Base-by-base conservation (phyloP, 441 rosid species). In the Erodium moschatum region DNA sequence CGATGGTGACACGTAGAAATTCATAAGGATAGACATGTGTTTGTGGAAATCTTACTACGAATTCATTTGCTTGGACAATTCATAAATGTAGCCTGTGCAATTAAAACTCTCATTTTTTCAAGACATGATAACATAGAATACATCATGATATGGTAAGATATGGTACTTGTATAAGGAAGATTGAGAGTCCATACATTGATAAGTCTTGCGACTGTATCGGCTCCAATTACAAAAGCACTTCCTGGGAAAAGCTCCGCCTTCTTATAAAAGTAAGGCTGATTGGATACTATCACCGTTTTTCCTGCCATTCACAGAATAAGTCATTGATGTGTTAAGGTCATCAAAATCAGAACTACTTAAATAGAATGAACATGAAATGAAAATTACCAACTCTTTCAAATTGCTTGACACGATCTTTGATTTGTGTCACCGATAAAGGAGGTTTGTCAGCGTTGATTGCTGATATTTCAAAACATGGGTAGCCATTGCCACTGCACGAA, bases 381-480 rank as follows among this genome's bases (percentile, higher is more conserved):
- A 5, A 67, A 16, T 46, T 54, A 93, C 98, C 97, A 69, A 67
- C 77, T 72, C 72, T 82, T 84, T 81, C 82, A 44, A 93, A 91
- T 74, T 89, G 96, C 83, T 76, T 77, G 73, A 89, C 88, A 70
- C 96, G 92, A 31, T 84, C 84, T 75, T 87, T 89, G 70, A 91
- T 85, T 82, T 88, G 79, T 27, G 84, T 75, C 63, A 88, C 78
- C 38, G 91, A 81, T 66, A 91, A 77, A 1, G 93, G 87, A 77
- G 96, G 92, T 71, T 94, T 94, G 84, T 94, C 97, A 0, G 98
- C 97, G 83, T 89, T 94, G 70, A 94, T 74, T 21, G 93, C 96
- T 13, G 97, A 89, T 67, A 91, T 66, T 83, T 94, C 96, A 63
- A 94, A 94, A 81, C 97, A 89, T 46, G 96, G 96, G 75, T 82